Evolutionary conservation across 2,329 filamentous ascomycete genomes (phyloP).

Genomic region (Ceratocystis diversiconidia): DNA sequence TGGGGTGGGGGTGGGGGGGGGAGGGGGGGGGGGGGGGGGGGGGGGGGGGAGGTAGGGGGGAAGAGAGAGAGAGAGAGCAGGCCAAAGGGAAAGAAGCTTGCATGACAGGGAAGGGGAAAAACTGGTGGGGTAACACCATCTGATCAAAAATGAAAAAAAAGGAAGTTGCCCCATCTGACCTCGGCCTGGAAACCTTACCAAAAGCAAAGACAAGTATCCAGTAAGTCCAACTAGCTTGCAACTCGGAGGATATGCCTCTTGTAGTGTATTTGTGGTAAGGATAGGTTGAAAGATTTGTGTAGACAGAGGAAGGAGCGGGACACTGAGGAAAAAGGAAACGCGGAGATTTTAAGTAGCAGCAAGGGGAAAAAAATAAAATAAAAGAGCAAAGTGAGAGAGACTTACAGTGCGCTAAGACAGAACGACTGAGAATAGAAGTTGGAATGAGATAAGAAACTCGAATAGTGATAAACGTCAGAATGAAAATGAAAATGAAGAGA

Average conservation of each 20-base stretch:
- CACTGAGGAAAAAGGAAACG: background rate
- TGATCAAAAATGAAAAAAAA: background rate
- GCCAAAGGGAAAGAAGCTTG: background rate
- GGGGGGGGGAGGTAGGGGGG: no score
- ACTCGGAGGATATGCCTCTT: no score
- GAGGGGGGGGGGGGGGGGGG: background rate
- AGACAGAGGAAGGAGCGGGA: background rate
- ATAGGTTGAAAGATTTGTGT: background rate
- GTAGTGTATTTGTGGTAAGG: background rate
- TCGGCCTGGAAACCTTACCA: background rate
- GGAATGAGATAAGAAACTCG: background rate
- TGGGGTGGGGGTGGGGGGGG: no score
- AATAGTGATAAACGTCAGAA: constrained; percentile 4
- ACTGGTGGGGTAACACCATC: background rate
- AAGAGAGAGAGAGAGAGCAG: background rate
- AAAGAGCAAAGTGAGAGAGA: background rate
- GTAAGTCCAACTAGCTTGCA: background rate
- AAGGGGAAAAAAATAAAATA: background rate
- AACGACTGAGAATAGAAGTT: background rate
- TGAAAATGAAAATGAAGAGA: constrained; percentile 10
- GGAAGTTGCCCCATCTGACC: background rate
- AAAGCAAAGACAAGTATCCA: background rate
- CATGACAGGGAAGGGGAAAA: background rate
- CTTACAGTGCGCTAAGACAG: background rate
- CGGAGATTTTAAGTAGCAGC: background rate